A percentile compares a stretch with the other conserved stretches of the same genome.
Evolutionary conservation across 441 rosid species (phyloP).

Genomic region (Syzygium malaccense): DNA sequence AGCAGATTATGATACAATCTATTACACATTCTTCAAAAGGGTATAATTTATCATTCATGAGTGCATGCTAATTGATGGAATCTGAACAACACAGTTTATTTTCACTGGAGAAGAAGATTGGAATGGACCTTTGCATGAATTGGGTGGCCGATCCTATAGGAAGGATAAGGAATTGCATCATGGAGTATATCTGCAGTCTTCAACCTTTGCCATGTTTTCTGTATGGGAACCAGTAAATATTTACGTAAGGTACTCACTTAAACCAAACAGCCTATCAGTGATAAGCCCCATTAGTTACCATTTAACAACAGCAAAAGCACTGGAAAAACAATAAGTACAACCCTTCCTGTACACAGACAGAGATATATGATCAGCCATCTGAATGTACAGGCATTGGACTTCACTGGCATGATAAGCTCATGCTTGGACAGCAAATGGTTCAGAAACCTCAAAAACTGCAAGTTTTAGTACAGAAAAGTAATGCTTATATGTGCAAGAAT

Average conservation of each 20-base stretch:
- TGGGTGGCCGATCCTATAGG: constrained; percentile 61
- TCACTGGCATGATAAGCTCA: neutral
- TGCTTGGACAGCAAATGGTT: neutral
- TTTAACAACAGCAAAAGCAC: neutral
- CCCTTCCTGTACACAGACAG: neutral
- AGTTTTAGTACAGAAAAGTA: neutral
- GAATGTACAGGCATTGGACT: neutral
- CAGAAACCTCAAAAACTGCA: neutral
- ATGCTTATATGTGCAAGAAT: neutral
- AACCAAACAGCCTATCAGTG: neutral
- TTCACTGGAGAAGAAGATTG: neutral
- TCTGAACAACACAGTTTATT: neutral
- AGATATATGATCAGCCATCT: neutral
- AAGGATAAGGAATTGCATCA: constrained; percentile 85
- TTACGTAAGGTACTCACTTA: neutral
- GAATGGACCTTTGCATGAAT: constrained; percentile 68
- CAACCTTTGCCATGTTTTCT: constrained; percentile 93
- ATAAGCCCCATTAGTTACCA: neutral
- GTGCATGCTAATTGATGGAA: neutral
- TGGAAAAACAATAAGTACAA: neutral
- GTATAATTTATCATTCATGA: neutral
- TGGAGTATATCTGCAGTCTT: constrained; percentile 46
- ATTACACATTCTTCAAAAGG: neutral
- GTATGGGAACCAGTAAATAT: neutral
- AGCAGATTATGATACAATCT: neutral